Evolutionary conservation across 768 basidiomycete genomes (phyloP).

Genomic region (Inosperma sp.): DNA sequence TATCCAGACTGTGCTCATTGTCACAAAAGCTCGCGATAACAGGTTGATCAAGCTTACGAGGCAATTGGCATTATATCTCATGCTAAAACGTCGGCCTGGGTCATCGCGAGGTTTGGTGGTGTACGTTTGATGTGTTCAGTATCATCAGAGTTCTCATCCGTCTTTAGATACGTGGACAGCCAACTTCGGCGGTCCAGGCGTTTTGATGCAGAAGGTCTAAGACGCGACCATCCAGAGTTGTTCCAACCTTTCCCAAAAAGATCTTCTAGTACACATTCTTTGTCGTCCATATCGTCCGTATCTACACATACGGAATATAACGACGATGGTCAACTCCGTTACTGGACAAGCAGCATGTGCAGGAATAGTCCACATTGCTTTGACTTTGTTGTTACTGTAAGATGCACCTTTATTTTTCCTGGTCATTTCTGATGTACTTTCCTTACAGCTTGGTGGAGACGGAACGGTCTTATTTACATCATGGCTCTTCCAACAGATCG

Average conservation of each 20-base stretch:
- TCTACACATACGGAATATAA: constrained; percentile 41
- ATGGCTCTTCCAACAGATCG: constrained; percentile 97
- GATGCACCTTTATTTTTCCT: constrained; percentile 25
- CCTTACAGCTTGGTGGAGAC: constrained; percentile 84
- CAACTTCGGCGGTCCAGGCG: constrained; percentile 86
- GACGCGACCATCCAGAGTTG: constrained; percentile 81
- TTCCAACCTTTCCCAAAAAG: constrained; percentile 77
- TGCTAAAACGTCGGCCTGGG: constrained; percentile 73
- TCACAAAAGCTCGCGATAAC: constrained; percentile 98
- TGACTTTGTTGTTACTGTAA: constrained; percentile 94
- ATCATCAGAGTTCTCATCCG: constrained; percentile 8
- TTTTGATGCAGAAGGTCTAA: constrained; percentile 89
- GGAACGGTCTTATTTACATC: constrained; percentile 98
- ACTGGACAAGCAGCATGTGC: constrained; percentile 98
- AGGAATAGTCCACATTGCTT: constrained; percentile 85
- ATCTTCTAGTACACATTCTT: constrained; percentile 60
- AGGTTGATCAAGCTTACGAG: constrained; percentile 92
- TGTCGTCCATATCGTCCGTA: constrained; percentile 53
- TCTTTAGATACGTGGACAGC: constrained; percentile 81
- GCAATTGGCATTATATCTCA: constrained; percentile 90
- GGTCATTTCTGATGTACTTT: constrained; percentile 12
- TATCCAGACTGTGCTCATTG: constrained; percentile 89
- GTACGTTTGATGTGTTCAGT: constrained; percentile 37
- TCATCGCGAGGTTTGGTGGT: constrained; percentile 78
- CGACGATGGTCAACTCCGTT: constrained; percentile 89